Evolutionary conservation across 1,139 yeast genomes (phyloP).

Genomic region (Hyphopichia wangnamkhiaoensis): DNA sequence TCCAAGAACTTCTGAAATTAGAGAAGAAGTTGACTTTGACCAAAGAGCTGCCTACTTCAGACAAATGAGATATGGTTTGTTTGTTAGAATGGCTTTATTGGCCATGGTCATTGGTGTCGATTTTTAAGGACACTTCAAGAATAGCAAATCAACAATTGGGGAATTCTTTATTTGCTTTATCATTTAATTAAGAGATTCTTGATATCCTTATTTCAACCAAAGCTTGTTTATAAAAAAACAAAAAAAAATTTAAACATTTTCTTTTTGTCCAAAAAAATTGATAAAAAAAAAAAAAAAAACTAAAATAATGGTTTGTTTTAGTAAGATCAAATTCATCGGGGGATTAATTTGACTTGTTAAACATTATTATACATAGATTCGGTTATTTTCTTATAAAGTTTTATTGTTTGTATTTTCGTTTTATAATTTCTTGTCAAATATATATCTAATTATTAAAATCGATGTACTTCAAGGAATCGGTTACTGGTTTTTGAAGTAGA

Average conservation of each 20-base stretch:
- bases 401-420: not conserved
- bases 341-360: not conserved
- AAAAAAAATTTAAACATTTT: not conserved
- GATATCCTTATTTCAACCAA: no score
- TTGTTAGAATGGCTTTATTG: constrained; percentile 96
- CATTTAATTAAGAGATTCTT: no score
- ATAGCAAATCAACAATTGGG: constrained; percentile 11
- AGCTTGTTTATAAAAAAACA: no score
- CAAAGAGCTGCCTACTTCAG: constrained; percentile 99
- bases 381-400: not conserved
- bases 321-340: constrained; percentile 1
- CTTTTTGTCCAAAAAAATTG: no score
- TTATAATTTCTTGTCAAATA: constrained; percentile 1
- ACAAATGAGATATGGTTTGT: constrained; percentile 98
- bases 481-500: constrained; percentile 26
- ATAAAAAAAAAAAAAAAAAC: constrained; percentile 6
- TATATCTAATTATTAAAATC: not conserved
- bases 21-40: constrained; percentile 98
- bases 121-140: constrained; percentile 25
- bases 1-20: constrained; percentile 94
- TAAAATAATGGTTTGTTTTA: not conserved
- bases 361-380: not conserved
- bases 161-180: constrained; percentile 10
- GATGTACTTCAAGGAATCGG: not conserved
- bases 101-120: constrained; percentile 97